Base-by-base conservation (phyloP, 2,329 filamentous ascomycete genomes). In the Arthrobotrys entomopaga region DNA sequence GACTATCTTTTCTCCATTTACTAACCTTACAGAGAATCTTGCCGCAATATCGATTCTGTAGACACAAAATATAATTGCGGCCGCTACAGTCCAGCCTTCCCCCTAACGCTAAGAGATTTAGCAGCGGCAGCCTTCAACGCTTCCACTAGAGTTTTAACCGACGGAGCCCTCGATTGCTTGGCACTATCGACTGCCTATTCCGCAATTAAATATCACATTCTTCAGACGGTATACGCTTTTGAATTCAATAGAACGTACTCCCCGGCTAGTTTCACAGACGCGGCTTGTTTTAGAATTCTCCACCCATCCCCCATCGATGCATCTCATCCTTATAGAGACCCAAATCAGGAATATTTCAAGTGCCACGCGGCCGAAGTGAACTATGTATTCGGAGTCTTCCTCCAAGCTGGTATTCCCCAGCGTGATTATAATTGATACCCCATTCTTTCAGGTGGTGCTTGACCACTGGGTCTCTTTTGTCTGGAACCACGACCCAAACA, bases 201-300 rank as follows among this genome's bases (percentile, higher is more conserved):
- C 0, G 82, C 79, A 16, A 77, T 79, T 3, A n/a, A 78, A 52
- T 73, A 81, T 67, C 50, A 60, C 49, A 78, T 80, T 29, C 82
- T 83, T 65, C 69, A 65, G 5, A n/a, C 75, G 3, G 76, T 80
- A 3, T 83, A 82, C 77, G 78, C 79, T 57, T 83, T 80, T 76
- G 70, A 80, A 60, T 82, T 83, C 79, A 82, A 83, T 77, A 79
- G 82, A 54, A 83, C 81, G 4, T 83, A 83, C 78, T 81, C 79
- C 59, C 79, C 78, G 8, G 19, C 63, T 3, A 78, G 77, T 1
- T 81, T 80, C 76, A 80, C 78, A 13, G 77, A 74, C 15, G 74
- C 78, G 3, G 78, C 77, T 78, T 83, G 81, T 74, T n/a, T n/a
- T n/a, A n/a, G n/a, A n/a, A n/a, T n/a, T 34, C 29, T 34, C 29